Conservation (phyloP, 1,284 basidiomycete genomes). For the Inonotus hispidus region DNA sequence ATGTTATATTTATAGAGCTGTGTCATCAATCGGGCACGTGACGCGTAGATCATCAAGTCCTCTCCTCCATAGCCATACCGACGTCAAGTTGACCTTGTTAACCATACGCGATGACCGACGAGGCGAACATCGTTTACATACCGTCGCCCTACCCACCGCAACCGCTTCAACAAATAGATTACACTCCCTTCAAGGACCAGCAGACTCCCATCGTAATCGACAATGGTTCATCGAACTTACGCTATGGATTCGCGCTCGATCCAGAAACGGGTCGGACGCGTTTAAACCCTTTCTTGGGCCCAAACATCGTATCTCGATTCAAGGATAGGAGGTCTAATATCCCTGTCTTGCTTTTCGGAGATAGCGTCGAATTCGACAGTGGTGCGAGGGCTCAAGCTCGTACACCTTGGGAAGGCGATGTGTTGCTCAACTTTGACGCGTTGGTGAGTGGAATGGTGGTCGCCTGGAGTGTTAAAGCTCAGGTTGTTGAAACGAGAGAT, state of each 20-base stretch:
- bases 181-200: conserved; percentile 13
- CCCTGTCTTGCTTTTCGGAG: conserved; percentile 79
- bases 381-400: conserved; percentile 73
- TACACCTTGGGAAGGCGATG: conserved; percentile 87
- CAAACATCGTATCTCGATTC: conserved; percentile 79
- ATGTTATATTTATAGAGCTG: background rate
- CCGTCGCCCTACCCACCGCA: conserved; percentile 25
- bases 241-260: conserved; percentile 76
- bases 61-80: background rate
- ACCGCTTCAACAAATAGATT: conserved; percentile 5
- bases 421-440: conserved; percentile 84
- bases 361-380: conserved; percentile 79
- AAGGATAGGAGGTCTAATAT: conserved; percentile 83
- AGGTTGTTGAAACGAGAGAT: conserved; percentile 26
- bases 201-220: conserved; percentile 72
- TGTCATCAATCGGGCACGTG: background rate
- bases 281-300: conserved; percentile 46
- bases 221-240: conserved; percentile 84
- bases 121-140: conserved; percentile 26
- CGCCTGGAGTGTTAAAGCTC: background rate
- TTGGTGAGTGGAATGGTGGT: conserved; percentile 54
- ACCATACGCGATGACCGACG: background rate
- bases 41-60: background rate
- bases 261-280: conserved; percentile 17
- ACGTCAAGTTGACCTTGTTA: background rate